phyloP scores from a whole-genome alignment of 345 rosid genomes.

The Noccaea caerulescens region DNA sequence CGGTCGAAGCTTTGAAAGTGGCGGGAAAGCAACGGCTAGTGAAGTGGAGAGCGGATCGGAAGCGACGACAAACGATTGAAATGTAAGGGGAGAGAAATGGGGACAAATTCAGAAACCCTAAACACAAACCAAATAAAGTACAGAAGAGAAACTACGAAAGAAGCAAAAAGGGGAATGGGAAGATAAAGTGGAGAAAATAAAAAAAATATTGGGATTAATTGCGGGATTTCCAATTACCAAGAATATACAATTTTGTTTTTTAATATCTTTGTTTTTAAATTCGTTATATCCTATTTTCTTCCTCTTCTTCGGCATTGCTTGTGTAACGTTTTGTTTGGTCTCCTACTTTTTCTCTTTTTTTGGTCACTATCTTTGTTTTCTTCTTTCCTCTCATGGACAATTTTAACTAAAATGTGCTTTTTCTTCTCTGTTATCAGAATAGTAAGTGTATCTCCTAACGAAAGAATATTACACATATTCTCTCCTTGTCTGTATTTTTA shows the following conservation, averaged over 20 bases:
- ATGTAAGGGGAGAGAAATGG: conserved; percentile 21
- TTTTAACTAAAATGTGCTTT: background rate
- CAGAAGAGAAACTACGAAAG: conserved; percentile 38
- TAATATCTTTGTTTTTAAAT: background rate
- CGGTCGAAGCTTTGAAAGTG: conserved; percentile 44
- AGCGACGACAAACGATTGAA: conserved; percentile 45
- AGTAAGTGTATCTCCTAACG: conserved; percentile 15
- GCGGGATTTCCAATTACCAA: conserved; percentile 39
- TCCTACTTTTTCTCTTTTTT: background rate
- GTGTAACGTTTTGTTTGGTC: conserved; percentile 11
- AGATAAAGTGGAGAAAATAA: conserved; percentile 24
- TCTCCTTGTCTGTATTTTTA: background rate
- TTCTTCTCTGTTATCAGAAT: background rate
- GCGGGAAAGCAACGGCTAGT: conserved; percentile 83
- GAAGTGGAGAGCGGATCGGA: conserved; percentile 37
- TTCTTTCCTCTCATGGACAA: background rate
- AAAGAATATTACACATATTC: background rate
- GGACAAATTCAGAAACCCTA: conserved; percentile 58
- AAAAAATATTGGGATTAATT: conserved; percentile 27
- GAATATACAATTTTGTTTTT: conserved; percentile 8
- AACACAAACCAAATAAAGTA: conserved; percentile 41
- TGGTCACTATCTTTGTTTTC: background rate
- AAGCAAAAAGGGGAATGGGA: conserved; percentile 10
- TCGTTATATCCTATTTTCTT: conserved; percentile 15
- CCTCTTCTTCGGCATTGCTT: conserved; percentile 25